Conservation (phyloP, 768 basidiomycete species). For the Arthromyces matolae region DNA sequence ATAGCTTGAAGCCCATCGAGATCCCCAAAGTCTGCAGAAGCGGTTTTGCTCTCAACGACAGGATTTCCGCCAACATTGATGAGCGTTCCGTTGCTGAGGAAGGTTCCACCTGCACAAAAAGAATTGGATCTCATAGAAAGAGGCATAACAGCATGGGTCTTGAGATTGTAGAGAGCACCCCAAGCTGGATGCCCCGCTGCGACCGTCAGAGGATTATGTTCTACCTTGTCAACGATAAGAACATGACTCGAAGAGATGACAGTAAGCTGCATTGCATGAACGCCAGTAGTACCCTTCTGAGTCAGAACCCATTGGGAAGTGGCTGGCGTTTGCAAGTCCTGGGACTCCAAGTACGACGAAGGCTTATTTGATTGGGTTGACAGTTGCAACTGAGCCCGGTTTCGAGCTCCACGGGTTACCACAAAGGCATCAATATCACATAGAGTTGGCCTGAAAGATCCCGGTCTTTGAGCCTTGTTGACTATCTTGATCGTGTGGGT, state of each 20-base stretch:
- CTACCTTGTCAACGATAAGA: conserved; percentile 78
- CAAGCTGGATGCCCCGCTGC: conserved; percentile 77
- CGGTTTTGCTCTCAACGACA: conserved; percentile 59
- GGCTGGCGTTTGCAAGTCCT: conserved; percentile 1
- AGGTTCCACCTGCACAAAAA: conserved; percentile 82
- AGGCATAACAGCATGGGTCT: conserved; percentile 57
- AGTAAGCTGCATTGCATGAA: conserved; percentile 74
- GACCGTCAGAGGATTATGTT: conserved; percentile 78
- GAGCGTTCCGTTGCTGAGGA: conserved; percentile 72
- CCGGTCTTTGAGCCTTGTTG: conserved; percentile 44
- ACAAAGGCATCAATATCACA: conserved; percentile 67
- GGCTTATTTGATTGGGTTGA: neutral
- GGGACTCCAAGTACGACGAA: conserved; percentile 8
- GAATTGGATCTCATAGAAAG: conserved; percentile 73
- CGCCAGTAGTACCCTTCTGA: conserved; percentile 69
- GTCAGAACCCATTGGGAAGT: conserved; percentile 48
- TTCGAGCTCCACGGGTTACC: conserved; percentile 43
- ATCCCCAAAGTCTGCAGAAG: conserved; percentile 73
- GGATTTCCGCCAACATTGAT: conserved; percentile 83
- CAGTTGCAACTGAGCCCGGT: neutral
- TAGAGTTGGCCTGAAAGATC: conserved; percentile 29
- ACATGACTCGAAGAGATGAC: conserved; percentile 68
- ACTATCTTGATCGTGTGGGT: conserved; percentile 64
- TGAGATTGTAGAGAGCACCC: conserved; percentile 70
- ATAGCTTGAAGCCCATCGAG: conserved; percentile 69